Evolutionary conservation across 2,329 filamentous ascomycete genomes (phyloP).

Genomic region (Xylariaceae sp.): DNA sequence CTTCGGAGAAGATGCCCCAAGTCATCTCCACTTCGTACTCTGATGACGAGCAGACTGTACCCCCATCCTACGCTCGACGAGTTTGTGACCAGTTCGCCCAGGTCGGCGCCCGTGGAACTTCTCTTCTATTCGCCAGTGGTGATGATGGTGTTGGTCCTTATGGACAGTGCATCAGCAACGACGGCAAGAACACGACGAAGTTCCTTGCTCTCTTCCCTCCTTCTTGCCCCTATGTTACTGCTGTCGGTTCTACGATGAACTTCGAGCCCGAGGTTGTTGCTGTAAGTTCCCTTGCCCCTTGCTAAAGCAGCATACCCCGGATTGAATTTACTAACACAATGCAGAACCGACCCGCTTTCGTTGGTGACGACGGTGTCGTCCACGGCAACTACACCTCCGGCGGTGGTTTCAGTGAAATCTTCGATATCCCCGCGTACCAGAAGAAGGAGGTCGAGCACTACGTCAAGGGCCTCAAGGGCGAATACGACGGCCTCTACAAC

Average conservation of each 20-base stretch:
- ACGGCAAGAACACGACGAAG: slow-evolving; percentile 48
- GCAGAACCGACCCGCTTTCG: slow-evolving; percentile 28
- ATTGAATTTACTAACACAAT: neutral
- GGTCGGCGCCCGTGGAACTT: slow-evolving; percentile 47
- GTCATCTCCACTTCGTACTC: slow-evolving; percentile 55
- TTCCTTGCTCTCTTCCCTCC: slow-evolving; percentile 54
- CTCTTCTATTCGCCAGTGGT: slow-evolving; percentile 47
- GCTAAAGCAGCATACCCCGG: no score
- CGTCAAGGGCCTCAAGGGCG: slow-evolving; percentile 36
- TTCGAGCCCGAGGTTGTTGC: slow-evolving; percentile 35
- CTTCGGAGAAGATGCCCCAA: slow-evolving; percentile 44
- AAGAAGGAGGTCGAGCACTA: slow-evolving; percentile 35
- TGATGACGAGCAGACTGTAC: slow-evolving; percentile 53
- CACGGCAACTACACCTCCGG: slow-evolving; percentile 24
- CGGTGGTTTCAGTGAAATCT: slow-evolving; percentile 46
- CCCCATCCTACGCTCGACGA: slow-evolving; percentile 44
- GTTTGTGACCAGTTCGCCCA: slow-evolving; percentile 51
- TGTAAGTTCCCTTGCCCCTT: slow-evolving; percentile 2
- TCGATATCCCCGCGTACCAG: slow-evolving; percentile 40
- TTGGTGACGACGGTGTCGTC: slow-evolving; percentile 21
- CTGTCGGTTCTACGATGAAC: slow-evolving; percentile 31
- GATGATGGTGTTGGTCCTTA: slow-evolving; percentile 39
- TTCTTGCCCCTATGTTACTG: slow-evolving; percentile 34
- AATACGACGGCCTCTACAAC: slow-evolving; percentile 43
- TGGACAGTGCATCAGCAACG: slow-evolving; percentile 45